phyloP scores from a whole-genome alignment of 106 monocot genomes.

The Gastrodia elata region DNA sequence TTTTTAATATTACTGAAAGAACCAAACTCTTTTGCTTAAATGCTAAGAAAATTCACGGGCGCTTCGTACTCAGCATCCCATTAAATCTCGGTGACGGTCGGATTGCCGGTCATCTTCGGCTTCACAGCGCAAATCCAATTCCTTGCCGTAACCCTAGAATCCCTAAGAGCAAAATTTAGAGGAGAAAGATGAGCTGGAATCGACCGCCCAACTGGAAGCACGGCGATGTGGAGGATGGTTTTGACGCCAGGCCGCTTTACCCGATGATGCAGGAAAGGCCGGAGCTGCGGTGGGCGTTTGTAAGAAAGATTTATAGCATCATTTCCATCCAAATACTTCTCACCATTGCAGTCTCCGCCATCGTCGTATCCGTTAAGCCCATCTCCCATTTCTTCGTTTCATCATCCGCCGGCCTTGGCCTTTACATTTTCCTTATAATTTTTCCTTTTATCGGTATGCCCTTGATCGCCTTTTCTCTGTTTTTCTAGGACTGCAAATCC shows the following conservation, averaged over 20 bases:
- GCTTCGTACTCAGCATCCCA: too few relatives aligned
- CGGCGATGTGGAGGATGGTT: conserved; percentile 32
- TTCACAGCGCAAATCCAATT: neutral
- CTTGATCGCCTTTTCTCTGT: neutral
- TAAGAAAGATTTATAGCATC: conserved; percentile 57
- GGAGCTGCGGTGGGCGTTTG: conserved; percentile 56
- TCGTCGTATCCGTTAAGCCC: conserved; percentile 40
- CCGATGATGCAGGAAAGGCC: conserved; percentile 67
- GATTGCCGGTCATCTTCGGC: neutral
- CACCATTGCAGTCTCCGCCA: conserved; percentile 42
- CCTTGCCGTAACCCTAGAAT: neutral
- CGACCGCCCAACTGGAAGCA: conserved; percentile 19
- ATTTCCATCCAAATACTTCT: conserved; percentile 37
- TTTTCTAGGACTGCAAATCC: neutral
- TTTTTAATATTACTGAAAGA: too few relatives aligned
- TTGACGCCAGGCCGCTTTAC: conserved; percentile 33
- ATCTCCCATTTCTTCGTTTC: conserved; percentile 36
- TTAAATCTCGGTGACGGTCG: neutral
- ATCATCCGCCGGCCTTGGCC: conserved; percentile 28
- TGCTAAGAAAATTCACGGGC: too few relatives aligned
- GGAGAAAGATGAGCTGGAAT: conserved; percentile 2
- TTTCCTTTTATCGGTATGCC: conserved; percentile 36
- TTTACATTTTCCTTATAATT: conserved; percentile 49
- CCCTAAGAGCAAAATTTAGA: neutral
- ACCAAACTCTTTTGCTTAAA: too few relatives aligned